Percentiles rank a stretch among this genome's conserved stretches.
phyloP scores from a whole-genome alignment of 169 alveolate species.

The Perkinsus olseni region DNA sequence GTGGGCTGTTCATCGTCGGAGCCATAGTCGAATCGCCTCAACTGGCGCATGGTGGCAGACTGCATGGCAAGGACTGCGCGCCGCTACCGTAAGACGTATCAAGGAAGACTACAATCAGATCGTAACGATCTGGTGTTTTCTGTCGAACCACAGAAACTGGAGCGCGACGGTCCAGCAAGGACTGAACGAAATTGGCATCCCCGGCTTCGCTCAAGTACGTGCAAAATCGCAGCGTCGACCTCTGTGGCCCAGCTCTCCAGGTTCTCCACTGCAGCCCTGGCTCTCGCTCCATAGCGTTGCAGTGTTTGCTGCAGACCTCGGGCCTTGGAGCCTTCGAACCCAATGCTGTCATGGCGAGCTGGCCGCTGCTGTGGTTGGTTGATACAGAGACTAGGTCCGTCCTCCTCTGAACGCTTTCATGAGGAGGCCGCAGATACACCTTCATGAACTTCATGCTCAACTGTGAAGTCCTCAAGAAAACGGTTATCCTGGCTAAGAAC shows the following conservation, averaged over 20 bases:
- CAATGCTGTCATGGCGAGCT: conserved; percentile 40
- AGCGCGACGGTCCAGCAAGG: conserved; percentile 15
- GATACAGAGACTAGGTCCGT: conserved; percentile 18
- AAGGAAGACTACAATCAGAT: no score
- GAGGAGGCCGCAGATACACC: conserved; percentile 29
- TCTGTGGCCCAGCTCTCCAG: neutral
- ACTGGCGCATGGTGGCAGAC: neutral
- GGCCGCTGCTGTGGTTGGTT: conserved; percentile 44
- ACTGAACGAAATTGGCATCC: conserved; percentile 11
- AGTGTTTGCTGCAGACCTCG: conserved; percentile 37
- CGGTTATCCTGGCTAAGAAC: neutral
- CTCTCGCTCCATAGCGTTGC: conserved; percentile 1
- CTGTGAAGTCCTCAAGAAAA: conserved; percentile 21
- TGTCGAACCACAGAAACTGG: neutral
- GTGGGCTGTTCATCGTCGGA: neutral
- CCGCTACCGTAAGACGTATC: conserved; percentile 17
- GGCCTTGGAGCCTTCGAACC: conserved; percentile 57
- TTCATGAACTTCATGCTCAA: conserved; percentile 36
- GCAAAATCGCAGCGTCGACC: neutral
- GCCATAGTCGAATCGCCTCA: neutral
- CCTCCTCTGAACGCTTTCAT: conserved; percentile 24
- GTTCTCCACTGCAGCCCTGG: conserved; percentile 16
- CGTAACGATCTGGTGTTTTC: no score
- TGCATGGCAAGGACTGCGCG: conserved; percentile 18
- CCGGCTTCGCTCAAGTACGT: neutral